phyloP scores from a whole-genome alignment of 345 rosid species.

The Eucalyptus decipiens region DNA sequence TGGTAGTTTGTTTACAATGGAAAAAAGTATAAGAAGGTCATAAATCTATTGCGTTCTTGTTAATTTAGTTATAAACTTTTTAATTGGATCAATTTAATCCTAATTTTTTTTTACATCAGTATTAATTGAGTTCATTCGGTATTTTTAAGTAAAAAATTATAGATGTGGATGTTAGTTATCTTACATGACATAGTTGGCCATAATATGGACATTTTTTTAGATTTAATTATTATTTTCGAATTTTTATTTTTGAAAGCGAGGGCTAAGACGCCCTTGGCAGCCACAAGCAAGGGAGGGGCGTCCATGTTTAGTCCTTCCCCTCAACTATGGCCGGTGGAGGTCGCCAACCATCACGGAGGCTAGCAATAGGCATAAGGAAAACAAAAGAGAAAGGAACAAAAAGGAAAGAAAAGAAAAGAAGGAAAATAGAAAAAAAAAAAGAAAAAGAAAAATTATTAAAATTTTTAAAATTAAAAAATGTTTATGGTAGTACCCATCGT shows the following conservation, averaged over 20 bases:
- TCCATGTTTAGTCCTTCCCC: background rate
- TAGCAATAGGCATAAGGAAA: background rate
- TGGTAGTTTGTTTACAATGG: background rate
- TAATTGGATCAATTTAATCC: accelerated
- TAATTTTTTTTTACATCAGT: too few species aligned
- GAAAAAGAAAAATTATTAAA: too few species aligned
- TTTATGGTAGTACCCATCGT: accelerated
- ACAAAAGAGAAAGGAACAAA: too few species aligned
- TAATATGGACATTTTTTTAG: background rate
- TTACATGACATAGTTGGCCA: accelerated
- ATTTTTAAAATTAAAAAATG: too few species aligned
- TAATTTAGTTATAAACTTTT: too few species aligned
- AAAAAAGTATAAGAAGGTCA: too few species aligned
- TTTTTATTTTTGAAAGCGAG: background rate
- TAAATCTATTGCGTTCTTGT: accelerated
- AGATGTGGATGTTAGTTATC: accelerated
- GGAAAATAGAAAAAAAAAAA: too few species aligned
- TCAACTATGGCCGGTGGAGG: background rate
- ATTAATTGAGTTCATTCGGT: accelerated
- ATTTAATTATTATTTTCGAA: too few species aligned
- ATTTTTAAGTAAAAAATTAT: too few species aligned
- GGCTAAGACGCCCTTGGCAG: background rate
- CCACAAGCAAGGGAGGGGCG: background rate
- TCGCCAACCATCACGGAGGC: accelerated
- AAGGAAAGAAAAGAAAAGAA: too few species aligned